These are phyloP conservation scores for Toxicodendron radicans DNA, from an alignment of 345 rosid genomes.

Conservation along the genomic window DNA sequence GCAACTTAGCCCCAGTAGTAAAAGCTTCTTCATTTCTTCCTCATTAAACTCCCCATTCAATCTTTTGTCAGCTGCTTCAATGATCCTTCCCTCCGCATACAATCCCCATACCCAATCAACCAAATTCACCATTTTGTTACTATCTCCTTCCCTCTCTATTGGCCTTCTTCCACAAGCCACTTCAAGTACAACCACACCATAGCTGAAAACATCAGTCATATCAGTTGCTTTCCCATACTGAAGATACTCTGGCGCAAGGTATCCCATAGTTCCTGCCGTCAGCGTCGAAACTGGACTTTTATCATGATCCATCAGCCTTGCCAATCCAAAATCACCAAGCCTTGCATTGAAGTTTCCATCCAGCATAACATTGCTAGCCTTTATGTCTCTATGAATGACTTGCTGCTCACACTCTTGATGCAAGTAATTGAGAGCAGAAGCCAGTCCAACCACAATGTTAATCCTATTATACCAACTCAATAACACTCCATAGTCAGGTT, in stretches of 20 bases:
- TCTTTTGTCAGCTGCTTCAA: constrained; percentile 74
- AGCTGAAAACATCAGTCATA: constrained; percentile 88
- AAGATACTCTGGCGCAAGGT: constrained; percentile 95
- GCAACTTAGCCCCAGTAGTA: constrained; percentile 79
- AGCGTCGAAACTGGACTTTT: constrained; percentile 93
- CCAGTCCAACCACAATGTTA: constrained; percentile 74
- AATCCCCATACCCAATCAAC: constrained; percentile 94
- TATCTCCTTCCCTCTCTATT: constrained; percentile 62
- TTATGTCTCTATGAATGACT: constrained; percentile 91
- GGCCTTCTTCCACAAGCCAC: constrained; percentile 94
- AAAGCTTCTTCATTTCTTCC: constrained; percentile 79
- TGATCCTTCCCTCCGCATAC: constrained; percentile 63
- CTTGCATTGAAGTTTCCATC: constrained; percentile 80
- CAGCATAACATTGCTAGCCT: constrained; percentile 87
- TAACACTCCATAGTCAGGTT: constrained; percentile 37
- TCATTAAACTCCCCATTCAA: constrained; percentile 59
- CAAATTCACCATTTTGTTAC: constrained; percentile 76
- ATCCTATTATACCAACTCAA: constrained; percentile 72
- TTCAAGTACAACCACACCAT: constrained; percentile 85
- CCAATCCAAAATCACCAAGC: constrained; percentile 92
- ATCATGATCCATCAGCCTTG: constrained; percentile 89
- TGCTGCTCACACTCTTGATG: constrained; percentile 97
- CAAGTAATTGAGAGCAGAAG: constrained; percentile 74
- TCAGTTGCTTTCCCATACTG: constrained; percentile 90
- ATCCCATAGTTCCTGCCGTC: constrained; percentile 97